Base-by-base conservation (phyloP, 257 asterid species). In the Leonotis leonurus region DNA sequence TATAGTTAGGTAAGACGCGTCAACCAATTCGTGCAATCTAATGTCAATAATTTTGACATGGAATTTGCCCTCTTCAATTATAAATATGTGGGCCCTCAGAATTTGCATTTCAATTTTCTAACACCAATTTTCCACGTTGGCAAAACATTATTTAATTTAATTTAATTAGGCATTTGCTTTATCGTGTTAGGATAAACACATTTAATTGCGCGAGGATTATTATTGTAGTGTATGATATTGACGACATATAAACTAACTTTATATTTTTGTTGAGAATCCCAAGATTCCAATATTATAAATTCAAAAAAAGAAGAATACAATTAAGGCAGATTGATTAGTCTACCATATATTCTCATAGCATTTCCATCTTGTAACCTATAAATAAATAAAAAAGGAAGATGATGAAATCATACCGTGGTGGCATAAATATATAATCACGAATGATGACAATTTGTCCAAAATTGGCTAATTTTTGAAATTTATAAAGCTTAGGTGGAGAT, bases 401-500 rank as follows among this genome's bases (percentile, higher is more conserved):
- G 14, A 25, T 5, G 1, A 49, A 57, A 21, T 21, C 32, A 56
- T 32, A 25, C 29, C 55, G 55, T 56, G 46, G 39, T 29, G 20
- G 33, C 50, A 62, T 48, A 49, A 55, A 56, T 30, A 51, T 40
- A 50, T 64, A 50, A 43, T 46, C 33, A 5, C n/a, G 33, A 60
- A 40, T 33, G 14, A 32, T 21, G 21, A 29, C n/a, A 18, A 24
- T 11, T 33, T 25, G 13, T 10, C 46, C 36, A 11, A 58, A 49
- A 57, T 39, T 39, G 46, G 57, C 9, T 17, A 1, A 11, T 40
- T n/a, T 39, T 45, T 30, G 14, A 49, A 71, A 46, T 43, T 33
- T 37, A 39, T 25, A 36, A 29, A 33, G 58, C n/a, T 61, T 64
- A 55, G 73, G 73, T 69, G 26, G 32, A 40, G 82, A 76, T 78